Base-by-base conservation (phyloP, 2,329 filamentous ascomycete species). In the Lasiodiplodia hormozganensis region DNA sequence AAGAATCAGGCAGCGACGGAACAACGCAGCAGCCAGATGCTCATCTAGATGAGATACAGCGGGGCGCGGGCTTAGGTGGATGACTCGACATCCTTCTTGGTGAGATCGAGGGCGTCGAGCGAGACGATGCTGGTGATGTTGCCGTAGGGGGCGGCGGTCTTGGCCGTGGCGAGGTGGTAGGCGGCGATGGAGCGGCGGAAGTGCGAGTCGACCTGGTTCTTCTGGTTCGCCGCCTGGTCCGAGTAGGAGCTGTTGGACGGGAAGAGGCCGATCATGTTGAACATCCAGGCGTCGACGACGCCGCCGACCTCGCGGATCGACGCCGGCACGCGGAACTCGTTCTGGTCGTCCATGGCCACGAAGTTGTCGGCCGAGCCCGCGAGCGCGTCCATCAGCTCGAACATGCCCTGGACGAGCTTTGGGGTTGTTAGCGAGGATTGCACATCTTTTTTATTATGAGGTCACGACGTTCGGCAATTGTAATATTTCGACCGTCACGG, bases 151-250 rank as follows among this genome's bases (percentile, higher is more conserved):
- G 60, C 14, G 28, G 62, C 58, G 4, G 51, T 69, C 60, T 67
- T 65, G 47, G 67, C 67, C 14, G 67, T 66, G 34, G 60, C 67
- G 21, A 69, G 65, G 52, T 67, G 67, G 65, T 66, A 69, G 34
- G 67, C 58, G 54, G 49, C 56, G 49, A 66, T 60, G 60, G 43
- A 34, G 51, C 60, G 67, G 58, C 67, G 57, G 62, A 66, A 67
- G 65, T 69, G 67, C 49, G 67, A 56, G 65, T 69, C 67, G 65
- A 69, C 67, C 65, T 69, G 67, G 58, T 60, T 65, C 67, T 69
- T 69, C 65, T 69, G 67, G 67, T 69, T 69, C 62, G 65, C 65
- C 23, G 52, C 34, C 54, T 69, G 60, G 65, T 53, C 51, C 21
- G 49, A 18, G 65, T 69, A 69, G 65, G 58, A 54, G 34, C 36